phyloP scores from a whole-genome alignment of 2,329 filamentous ascomycete species.

The Hypoxylon sp. region DNA sequence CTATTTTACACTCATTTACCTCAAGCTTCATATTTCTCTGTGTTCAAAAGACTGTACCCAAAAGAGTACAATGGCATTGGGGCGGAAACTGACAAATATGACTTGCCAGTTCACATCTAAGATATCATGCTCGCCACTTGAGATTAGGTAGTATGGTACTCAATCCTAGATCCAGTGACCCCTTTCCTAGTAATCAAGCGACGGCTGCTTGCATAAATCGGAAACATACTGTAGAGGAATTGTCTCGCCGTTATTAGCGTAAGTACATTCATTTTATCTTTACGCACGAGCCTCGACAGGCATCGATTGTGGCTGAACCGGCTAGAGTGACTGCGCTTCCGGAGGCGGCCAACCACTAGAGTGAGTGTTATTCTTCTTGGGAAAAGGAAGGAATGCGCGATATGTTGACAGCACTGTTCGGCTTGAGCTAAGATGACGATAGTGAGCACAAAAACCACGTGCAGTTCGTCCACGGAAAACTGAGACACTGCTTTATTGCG shows the following conservation, averaged over 20 bases:
- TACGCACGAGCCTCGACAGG: constrained; percentile 28
- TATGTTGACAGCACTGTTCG: constrained; percentile 25
- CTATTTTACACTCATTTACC: constrained; percentile 14
- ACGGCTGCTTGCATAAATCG: constrained; percentile 51
- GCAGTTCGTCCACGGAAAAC: constrained; percentile 49
- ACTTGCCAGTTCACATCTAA: constrained; percentile 24
- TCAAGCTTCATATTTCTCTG: not conserved
- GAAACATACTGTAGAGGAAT: constrained; percentile 41
- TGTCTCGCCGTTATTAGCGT: constrained; percentile 26
- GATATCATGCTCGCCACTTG: constrained; percentile 38
- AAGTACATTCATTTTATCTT: constrained; percentile 26
- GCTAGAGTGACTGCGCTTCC: constrained; percentile 32
- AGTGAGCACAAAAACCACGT: constrained; percentile 52
- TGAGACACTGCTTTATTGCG: constrained; percentile 50
- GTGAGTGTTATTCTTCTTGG: constrained; percentile 1
- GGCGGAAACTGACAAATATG: constrained; percentile 17
- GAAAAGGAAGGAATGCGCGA: constrained; percentile 5
- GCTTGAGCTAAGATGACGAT: constrained; percentile 25
- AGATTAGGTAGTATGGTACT: constrained; percentile 47
- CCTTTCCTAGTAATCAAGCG: constrained; percentile 40
- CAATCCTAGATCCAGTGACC: constrained; percentile 48
- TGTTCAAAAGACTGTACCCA: constrained; percentile 11
- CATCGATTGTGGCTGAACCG: constrained; percentile 29
- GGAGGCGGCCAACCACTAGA: constrained; percentile 25
- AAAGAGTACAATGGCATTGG: constrained; percentile 13